Conservation (phyloP, 148 eudicot genomes). For the Dianthus caryophyllus region DNA sequence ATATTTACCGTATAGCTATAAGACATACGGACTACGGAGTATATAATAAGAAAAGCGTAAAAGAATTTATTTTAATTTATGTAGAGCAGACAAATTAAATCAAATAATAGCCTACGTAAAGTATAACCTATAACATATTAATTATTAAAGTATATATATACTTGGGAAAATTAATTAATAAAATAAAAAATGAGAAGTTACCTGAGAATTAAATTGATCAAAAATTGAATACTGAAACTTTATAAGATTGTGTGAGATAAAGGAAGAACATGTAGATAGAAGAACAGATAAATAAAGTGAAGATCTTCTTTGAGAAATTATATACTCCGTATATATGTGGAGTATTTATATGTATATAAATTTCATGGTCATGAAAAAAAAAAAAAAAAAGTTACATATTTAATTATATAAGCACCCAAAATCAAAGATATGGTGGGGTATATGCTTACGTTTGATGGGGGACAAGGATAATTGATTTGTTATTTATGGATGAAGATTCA, state of each 20-base stretch:
- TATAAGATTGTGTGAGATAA: too few species aligned
- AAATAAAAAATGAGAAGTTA: not conserved
- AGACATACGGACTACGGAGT: too few species aligned
- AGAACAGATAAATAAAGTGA: slow-evolving; percentile 3
- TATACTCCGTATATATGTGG: not conserved
- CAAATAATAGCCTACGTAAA: too few species aligned
- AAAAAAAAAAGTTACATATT: too few species aligned
- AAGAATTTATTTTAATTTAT: too few species aligned
- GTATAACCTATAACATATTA: too few species aligned
- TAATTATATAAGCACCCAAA: not conserved
- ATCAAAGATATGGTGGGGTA: not conserved
- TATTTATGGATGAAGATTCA: not conserved
- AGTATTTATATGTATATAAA: not conserved
- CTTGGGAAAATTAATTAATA: not conserved
- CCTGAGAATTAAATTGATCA: slow-evolving; percentile 10
- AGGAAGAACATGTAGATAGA: not conserved
- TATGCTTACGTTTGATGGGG: not conserved
- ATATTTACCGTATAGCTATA: too few species aligned
- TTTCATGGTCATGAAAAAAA: too few species aligned
- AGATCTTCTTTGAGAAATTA: not conserved
- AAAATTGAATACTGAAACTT: not conserved
- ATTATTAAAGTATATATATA: not conserved
- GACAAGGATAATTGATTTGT: too few species aligned
- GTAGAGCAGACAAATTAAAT: too few species aligned
- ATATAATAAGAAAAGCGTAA: too few species aligned